Evolutionary conservation across 2,329 filamentous ascomycete genomes (phyloP).

Genomic region (Stenocarpella maydis): DNA sequence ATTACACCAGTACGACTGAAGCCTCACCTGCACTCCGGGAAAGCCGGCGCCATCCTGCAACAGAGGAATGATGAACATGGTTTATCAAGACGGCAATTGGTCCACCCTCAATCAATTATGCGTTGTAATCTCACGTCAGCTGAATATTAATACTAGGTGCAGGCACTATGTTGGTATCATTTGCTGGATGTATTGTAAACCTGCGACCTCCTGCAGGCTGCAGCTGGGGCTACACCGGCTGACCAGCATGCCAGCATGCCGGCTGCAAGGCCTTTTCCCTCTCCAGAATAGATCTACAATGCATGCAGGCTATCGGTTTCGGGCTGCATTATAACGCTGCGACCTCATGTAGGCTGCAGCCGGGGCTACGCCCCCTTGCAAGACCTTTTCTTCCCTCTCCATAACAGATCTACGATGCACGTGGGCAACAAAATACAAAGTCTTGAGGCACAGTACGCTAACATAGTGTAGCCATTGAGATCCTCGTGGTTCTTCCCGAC

Average conservation of each 20-base stretch:
- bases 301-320: no score
- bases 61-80: not conserved
- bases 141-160: not conserved
- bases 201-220: no score
- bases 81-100: conserved; percentile 1
- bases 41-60: not conserved
- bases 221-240: no score
- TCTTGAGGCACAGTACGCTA: no score
- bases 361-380: not conserved
- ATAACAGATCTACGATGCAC: not conserved
- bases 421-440: not conserved
- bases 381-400: not conserved
- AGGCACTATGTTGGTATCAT: not conserved
- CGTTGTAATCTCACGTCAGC: not conserved
- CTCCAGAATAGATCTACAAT: no score
- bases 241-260: no score
- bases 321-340: no score
- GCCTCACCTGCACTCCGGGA: not conserved
- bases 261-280: no score
- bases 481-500: no score
- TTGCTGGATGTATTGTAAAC: no score
- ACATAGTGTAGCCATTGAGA: no score
- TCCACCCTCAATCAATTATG: not conserved
- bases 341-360: conserved; percentile 9
- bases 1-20: no score